Evolutionary conservation across 2,329 filamentous ascomycete genomes (phyloP), one percentile per base, ranked within the genome.

Genomic region (Zasmidium angulare): DNA sequence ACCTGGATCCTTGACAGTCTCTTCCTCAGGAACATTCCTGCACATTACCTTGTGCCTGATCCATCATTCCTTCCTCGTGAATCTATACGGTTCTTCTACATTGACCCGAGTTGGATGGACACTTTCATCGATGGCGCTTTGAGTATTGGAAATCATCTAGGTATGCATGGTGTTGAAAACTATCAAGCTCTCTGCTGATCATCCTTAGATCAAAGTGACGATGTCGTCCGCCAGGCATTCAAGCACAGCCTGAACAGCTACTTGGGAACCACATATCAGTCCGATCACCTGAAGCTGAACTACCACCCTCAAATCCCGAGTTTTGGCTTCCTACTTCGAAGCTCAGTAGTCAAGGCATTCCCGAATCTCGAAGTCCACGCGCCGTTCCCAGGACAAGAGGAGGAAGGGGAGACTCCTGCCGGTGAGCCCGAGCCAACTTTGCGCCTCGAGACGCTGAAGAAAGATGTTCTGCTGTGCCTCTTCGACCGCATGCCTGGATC

Each of bases 71-170:
- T 62, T 22, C 60, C 50, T 1, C 57, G 49, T 2, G 58, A 62
- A 6, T 21, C 53, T 6, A 46, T 62, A 11, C 46, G 59, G n/a
- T 53, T 56, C 52, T 62, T 62, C n/a, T 46, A 60, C 50, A 57
- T 60, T 24, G 60, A 62, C 46, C 24, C 21, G 2, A 58, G 50
- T 21, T 62, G 57, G 57, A 50, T 55, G 10, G 60, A 60, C 23
- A 46, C 53, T 19, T 54, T 58, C 17, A 47, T 62, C n/a, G 60
- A 62, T 46, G 60, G 60, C 2, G 60, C 60, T 14, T 50, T 62
- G 17, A 57, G 57, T 23, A 49, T 60, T 3, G 60, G 50, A 7
- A 61, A 61, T 12, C 59, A 61, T 29, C 40, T 55, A 3, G 59
- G n/a, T n/a, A n/a, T n/a, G n/a, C n/a, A n/a, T n/a, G n/a, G n/a